Percentiles rank a stretch among this genome's conserved stretches.
These are phyloP conservation scores for Elongisporangium anandrum DNA, from an alignment of 352 stramenopile genomes.

Conservation along the genomic window DNA sequence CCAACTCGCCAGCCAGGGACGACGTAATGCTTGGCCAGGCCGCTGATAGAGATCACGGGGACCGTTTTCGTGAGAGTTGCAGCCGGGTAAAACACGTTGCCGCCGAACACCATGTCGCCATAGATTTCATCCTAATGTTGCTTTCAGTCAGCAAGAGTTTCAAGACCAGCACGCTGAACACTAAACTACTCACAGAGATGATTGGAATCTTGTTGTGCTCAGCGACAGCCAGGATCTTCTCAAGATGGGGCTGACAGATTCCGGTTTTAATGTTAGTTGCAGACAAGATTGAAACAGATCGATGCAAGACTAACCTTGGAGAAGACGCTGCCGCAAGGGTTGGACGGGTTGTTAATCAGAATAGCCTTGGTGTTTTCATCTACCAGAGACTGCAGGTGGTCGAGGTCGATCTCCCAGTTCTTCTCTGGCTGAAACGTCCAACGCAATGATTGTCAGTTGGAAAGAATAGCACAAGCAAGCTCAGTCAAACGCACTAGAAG, in stretches of 20 bases:
- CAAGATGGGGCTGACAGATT: constrained; percentile 38
- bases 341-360: constrained; percentile 94
- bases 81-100: constrained; percentile 79
- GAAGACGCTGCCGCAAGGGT: constrained; percentile 94
- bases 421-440: constrained; percentile 53
- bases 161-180: background rate
- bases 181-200: constrained; percentile 86
- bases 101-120: constrained; percentile 77
- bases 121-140: constrained; percentile 72
- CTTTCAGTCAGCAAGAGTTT: background rate
- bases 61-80: constrained; percentile 77
- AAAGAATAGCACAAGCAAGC: background rate
- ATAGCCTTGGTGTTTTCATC: constrained; percentile 88
- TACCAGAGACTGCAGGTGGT: constrained; percentile 87
- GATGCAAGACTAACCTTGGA: constrained; percentile 45
- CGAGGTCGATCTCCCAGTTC: constrained; percentile 92
- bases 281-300: background rate
- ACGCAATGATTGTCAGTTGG: background rate
- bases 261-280: background rate
- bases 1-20: constrained; percentile 94
- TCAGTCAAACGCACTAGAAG: constrained; percentile 28
- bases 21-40: constrained; percentile 95
- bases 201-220: constrained; percentile 90
- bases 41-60: constrained; percentile 72
- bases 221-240: constrained; percentile 70